phyloP scores from a whole-genome alignment of 2,329 filamentous ascomycete species.

The Dichotomopilus funicola region DNA sequence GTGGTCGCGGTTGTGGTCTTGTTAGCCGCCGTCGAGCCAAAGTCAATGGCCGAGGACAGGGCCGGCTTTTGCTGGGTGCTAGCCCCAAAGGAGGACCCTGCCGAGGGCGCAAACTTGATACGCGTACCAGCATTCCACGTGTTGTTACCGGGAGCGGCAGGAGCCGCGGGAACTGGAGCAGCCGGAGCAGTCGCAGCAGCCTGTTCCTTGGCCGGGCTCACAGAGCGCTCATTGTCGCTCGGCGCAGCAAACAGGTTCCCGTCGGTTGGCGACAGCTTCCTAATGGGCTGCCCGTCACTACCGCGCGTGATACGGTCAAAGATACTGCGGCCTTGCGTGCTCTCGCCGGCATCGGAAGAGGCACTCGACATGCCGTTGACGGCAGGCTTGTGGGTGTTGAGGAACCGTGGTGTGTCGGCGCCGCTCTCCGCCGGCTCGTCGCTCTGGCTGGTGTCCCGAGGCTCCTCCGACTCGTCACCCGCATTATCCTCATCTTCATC shows the following conservation, averaged over 20 bases:
- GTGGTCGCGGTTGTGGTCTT: slow-evolving; percentile 12
- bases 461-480: slow-evolving; percentile 25
- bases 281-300: slow-evolving; percentile 43
- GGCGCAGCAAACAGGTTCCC: slow-evolving; percentile 26
- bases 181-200: not conserved
- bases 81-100: slow-evolving; percentile 29
- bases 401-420: slow-evolving; percentile 36
- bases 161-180: too few relatives aligned
- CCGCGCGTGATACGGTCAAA: slow-evolving; percentile 51
- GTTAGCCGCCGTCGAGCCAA: slow-evolving; percentile 16
- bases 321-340: slow-evolving; percentile 43
- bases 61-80: slow-evolving; percentile 29
- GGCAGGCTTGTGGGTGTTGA: slow-evolving; percentile 26
- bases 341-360: slow-evolving; percentile 38
- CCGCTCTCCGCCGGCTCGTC: slow-evolving; percentile 39
- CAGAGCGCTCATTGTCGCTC: slow-evolving; percentile 37
- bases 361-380: slow-evolving; percentile 29
- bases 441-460: slow-evolving; percentile 38
- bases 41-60: slow-evolving; percentile 17
- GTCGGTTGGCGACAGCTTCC: slow-evolving; percentile 32
- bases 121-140: slow-evolving; percentile 45
- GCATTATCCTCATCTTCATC: slow-evolving; percentile 25
- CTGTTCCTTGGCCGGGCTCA: slow-evolving; percentile 38
- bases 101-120: slow-evolving; percentile 45
- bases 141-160: slow-evolving; percentile 32